Conservation (phyloP, 2,329 filamentous ascomycete species). For the Hysterium pulicare region DNA sequence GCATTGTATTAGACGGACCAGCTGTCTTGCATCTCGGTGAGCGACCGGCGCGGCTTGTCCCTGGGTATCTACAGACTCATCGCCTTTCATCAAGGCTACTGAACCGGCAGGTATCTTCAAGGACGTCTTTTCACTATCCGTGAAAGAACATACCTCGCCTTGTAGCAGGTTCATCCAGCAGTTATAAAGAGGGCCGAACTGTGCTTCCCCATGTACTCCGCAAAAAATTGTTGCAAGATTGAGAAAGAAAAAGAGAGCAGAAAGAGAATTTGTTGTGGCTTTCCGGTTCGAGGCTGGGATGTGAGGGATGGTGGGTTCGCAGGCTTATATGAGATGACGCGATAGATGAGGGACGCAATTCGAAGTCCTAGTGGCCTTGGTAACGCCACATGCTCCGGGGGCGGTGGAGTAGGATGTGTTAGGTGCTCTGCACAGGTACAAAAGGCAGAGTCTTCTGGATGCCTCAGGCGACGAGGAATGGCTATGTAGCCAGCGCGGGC, state of each 20-base stretch:
- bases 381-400: constrained; percentile 2
- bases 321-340: constrained; percentile 1
- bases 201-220: neutral
- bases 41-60: constrained; percentile 44
- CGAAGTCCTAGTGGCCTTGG: neutral
- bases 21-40: constrained; percentile 56
- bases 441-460: too few relatives aligned
- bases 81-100: constrained; percentile 42
- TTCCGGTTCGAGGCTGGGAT: neutral
- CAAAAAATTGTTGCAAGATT: neutral
- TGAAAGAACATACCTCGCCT: constrained; percentile 29
- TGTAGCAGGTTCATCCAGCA: constrained; percentile 37
- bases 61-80: constrained; percentile 34
- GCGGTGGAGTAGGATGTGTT: neutral
- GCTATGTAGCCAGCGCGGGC: too few relatives aligned
- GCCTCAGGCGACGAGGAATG: too few relatives aligned
- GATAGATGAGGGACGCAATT: neutral
- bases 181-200: neutral
- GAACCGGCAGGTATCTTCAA: constrained; percentile 22
- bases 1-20: constrained; percentile 77
- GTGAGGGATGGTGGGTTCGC: neutral
- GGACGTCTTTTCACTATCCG: constrained; percentile 30
- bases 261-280: neutral
- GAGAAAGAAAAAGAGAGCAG: neutral
- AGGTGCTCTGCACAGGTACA: too few relatives aligned